These are phyloP conservation scores for Fraxinus americana DNA, from an alignment of 257 asterid species.

Conservation along the genomic window DNA sequence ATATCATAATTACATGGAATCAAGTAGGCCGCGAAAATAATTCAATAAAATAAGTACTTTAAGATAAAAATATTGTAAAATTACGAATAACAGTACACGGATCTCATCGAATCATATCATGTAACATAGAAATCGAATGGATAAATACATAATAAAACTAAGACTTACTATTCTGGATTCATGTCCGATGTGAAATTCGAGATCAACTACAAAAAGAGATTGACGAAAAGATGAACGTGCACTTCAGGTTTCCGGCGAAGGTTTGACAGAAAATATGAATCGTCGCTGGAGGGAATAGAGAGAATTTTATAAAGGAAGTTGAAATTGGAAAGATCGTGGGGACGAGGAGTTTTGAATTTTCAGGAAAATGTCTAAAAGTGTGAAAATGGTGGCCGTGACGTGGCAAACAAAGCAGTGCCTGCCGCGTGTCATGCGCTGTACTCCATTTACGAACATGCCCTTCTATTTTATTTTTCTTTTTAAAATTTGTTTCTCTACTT, in stretches of 20 bases:
- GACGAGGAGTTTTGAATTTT: not conserved
- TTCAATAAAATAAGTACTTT: not conserved
- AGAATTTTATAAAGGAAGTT: not conserved
- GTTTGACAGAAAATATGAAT: not conserved
- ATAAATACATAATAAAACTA: not conserved
- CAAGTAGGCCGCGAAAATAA: conserved; percentile 4
- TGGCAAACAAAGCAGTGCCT: not conserved
- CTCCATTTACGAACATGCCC: not conserved
- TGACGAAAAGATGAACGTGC: not conserved
- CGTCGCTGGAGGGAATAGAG: not conserved
- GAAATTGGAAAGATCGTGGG: not conserved
- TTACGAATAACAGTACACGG: not conserved
- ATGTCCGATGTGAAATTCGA: conserved; percentile 31
- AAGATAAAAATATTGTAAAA: not conserved
- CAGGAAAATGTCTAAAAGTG: not conserved
- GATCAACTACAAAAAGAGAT: not conserved
- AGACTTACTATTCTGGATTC: conserved; percentile 75
- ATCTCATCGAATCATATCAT: not conserved
- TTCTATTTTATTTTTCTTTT: no score
- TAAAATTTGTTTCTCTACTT: no score
- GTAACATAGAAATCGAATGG: not conserved
- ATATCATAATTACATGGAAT: not conserved
- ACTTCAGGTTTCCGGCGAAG: not conserved
- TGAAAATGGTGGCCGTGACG: not conserved
- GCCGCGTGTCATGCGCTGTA: not conserved